phyloP scores from a whole-genome alignment of 2,329 filamentous ascomycete genomes.

The Calonectria hawksworthii region DNA sequence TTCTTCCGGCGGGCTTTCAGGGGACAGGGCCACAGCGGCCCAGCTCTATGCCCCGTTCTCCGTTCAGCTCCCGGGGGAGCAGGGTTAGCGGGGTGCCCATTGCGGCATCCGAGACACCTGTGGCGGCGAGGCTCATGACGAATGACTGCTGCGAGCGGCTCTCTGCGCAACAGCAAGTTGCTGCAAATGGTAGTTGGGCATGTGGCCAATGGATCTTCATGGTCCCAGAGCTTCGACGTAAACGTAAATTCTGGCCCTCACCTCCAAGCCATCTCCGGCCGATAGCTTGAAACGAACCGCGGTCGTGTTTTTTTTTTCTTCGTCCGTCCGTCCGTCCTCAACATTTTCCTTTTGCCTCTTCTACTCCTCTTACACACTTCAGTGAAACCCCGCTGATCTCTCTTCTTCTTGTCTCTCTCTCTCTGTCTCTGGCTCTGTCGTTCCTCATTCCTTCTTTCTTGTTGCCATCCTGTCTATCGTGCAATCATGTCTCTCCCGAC shows the following conservation, averaged over 20 bases:
- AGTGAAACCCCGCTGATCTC: background rate
- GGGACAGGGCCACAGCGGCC: background rate
- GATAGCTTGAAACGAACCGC: constrained; percentile 7
- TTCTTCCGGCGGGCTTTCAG: background rate
- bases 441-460: constrained; percentile 1
- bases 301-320: background rate
- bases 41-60: background rate
- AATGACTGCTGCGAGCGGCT: background rate
- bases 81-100: constrained; percentile 8
- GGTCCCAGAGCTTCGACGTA: constrained; percentile 2
- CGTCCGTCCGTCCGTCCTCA: background rate
- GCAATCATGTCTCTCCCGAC: constrained; percentile 57
- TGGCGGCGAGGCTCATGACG: constrained; percentile 5
- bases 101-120: constrained; percentile 22
- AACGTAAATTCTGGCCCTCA: constrained; percentile 13
- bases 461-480: background rate
- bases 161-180: background rate
- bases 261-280: constrained; percentile 7
- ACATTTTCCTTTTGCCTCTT: background rate
- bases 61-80: background rate
- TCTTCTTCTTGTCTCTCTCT: background rate
- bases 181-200: constrained; percentile 8
- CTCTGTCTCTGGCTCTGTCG: background rate
- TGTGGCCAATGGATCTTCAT: background rate
- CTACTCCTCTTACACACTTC: background rate